phyloP scores from a whole-genome alignment of 2,329 filamentous ascomycete species.

The Sporothrix inflata region DNA sequence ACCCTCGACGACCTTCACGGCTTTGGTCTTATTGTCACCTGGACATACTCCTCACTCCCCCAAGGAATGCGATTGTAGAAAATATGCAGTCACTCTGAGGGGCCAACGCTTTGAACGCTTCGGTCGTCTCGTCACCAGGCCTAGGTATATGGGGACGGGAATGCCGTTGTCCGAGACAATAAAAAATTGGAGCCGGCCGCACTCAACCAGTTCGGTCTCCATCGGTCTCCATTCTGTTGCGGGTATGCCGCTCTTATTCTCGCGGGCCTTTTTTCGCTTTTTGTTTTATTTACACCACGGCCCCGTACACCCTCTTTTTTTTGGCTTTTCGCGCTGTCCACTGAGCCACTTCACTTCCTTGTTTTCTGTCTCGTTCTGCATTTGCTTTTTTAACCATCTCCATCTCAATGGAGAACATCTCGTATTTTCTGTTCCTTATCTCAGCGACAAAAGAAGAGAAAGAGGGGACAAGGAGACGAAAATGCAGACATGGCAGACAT shows the following conservation, averaged over 20 bases:
- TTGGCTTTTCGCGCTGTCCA: not conserved
- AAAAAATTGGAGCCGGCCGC: not conserved
- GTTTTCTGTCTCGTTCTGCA: not conserved
- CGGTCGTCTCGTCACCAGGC: not conserved
- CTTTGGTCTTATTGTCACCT: not conserved
- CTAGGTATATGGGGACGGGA: not conserved
- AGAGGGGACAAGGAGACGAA: not conserved
- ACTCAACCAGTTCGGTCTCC: not conserved
- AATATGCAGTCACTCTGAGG: not conserved
- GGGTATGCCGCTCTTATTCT: not conserved
- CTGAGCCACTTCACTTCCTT: not conserved
- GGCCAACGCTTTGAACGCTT: not conserved
- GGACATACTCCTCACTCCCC: not conserved
- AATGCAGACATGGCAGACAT: not conserved
- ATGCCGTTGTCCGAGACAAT: conserved; percentile 4
- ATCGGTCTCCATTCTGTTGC: not conserved
- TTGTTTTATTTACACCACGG: not conserved
- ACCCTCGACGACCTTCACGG: not conserved
- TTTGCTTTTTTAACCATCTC: not conserved
- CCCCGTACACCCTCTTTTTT: not conserved
- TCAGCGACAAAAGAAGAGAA: not conserved
- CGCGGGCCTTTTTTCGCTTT: not conserved
- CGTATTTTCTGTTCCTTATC: not conserved
- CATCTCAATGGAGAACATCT: not conserved
- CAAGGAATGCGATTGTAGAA: not conserved